Evolutionary conservation across 2,329 filamentous ascomycete species (phyloP).

Genomic region (Scedosporium aurantiacum): DNA sequence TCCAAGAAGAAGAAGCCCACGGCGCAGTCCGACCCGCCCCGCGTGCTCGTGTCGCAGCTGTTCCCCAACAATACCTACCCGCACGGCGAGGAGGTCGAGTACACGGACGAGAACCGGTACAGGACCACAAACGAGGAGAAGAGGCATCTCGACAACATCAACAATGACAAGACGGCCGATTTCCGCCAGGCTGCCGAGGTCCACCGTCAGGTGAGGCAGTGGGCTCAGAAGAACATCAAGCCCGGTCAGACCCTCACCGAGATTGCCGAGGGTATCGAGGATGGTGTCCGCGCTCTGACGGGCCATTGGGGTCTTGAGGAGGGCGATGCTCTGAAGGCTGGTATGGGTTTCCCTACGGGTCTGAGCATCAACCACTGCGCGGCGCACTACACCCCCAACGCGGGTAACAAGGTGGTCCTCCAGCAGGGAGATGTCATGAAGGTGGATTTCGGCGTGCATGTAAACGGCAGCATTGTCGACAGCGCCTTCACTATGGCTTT

Average conservation of each 20-base stretch:
- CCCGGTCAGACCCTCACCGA: constrained; percentile 63
- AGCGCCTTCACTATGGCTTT: constrained; percentile 72
- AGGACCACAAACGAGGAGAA: constrained; percentile 79
- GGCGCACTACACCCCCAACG: constrained; percentile 70
- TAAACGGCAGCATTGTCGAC: constrained; percentile 72
- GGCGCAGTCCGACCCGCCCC: constrained; percentile 65
- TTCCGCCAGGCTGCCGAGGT: constrained; percentile 68
- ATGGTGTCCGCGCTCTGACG: constrained; percentile 59
- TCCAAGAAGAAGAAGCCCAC: constrained; percentile 58
- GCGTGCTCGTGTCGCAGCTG: constrained; percentile 60
- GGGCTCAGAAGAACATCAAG: constrained; percentile 65
- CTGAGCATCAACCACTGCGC: constrained; percentile 69
- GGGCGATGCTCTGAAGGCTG: constrained; percentile 61
- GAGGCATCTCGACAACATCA: constrained; percentile 66
- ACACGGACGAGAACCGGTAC: constrained; percentile 64
- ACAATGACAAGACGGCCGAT: constrained; percentile 62
- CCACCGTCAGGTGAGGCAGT: constrained; percentile 67
- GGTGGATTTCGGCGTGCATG: constrained; percentile 72
- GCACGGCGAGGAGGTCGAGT: constrained; percentile 67
- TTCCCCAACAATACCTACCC: constrained; percentile 66
- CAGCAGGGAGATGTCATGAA: constrained; percentile 68
- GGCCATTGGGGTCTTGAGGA: constrained; percentile 62
- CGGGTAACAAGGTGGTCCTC: constrained; percentile 66
- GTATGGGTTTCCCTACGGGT: constrained; percentile 71
- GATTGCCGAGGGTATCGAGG: constrained; percentile 72